Conservation (phyloP, 306 rosid genomes). For the Gillenia trifoliata region DNA sequence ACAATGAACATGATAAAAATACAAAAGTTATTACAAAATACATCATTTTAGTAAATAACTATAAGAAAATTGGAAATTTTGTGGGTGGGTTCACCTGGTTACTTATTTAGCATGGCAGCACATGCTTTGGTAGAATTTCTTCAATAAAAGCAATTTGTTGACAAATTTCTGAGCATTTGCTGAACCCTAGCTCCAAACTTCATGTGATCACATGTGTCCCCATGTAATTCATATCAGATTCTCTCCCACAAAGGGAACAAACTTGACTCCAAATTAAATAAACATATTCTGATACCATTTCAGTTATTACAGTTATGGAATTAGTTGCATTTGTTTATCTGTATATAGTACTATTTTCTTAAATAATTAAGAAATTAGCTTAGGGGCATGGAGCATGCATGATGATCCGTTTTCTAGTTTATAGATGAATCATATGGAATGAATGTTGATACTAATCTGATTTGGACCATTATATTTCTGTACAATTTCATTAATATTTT, state of each 20-base stretch:
- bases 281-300: conserved; percentile 27
- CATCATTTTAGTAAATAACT: too few species aligned
- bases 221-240: conserved; percentile 53
- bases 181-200: conserved; percentile 4
- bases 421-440: conserved; percentile 11
- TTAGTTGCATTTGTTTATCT: conserved; percentile 39
- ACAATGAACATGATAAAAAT: too few species aligned
- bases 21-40: too few species aligned
- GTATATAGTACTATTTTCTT: not conserved
- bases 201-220: conserved; percentile 76
- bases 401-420: not conserved
- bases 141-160: conserved; percentile 37
- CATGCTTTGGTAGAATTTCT: conserved; percentile 24
- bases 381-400: conserved; percentile 4
- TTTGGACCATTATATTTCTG: not conserved
- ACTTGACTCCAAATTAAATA: conserved; percentile 31
- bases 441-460: not conserved
- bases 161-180: conserved; percentile 18
- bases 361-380: not conserved
- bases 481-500: not conserved
- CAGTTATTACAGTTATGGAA: conserved; percentile 78
- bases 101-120: conserved; percentile 32
- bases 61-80: not conserved
- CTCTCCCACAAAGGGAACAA: conserved; percentile 28
- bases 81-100: conserved; percentile 26